A percentile compares a stretch with the other conserved stretches of the same genome.
Evolutionary conservation across 2,329 filamentous ascomycete species (phyloP).

Genomic region (Fusarium sp.): DNA sequence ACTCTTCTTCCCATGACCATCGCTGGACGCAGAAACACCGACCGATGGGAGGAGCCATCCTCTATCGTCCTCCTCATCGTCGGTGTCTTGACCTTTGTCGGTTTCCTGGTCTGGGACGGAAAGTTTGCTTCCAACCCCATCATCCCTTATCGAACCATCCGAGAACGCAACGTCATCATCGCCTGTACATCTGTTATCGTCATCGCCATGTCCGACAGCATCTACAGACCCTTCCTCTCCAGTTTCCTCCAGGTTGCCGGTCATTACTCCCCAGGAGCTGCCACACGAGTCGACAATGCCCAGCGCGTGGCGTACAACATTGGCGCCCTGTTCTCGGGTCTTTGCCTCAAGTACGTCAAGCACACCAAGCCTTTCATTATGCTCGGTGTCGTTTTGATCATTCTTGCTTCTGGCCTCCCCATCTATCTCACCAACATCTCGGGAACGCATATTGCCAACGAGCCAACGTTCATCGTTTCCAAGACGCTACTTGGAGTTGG

Average conservation of each 20-base stretch:
- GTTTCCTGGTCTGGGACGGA: constrained; percentile 25
- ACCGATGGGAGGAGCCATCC: constrained; percentile 23
- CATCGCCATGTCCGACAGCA: constrained; percentile 34
- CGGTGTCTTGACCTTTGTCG: constrained; percentile 17
- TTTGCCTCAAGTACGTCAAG: constrained; percentile 26
- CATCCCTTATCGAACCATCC: constrained; percentile 32
- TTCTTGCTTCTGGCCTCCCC: constrained; percentile 24
- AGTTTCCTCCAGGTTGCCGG: constrained; percentile 32
- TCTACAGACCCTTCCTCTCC: constrained; percentile 27
- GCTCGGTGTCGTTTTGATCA: constrained; percentile 21
- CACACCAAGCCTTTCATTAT: constrained; percentile 32
- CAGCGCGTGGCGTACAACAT: constrained; percentile 32
- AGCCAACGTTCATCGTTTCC: constrained; percentile 25
- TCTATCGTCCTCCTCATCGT: constrained; percentile 30
- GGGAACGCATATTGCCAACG: constrained; percentile 23
- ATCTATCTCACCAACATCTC: constrained; percentile 37
- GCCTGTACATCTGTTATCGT: constrained; percentile 26
- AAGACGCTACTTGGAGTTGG: constrained; percentile 32
- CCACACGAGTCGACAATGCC: constrained; percentile 26
- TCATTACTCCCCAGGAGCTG: constrained; percentile 26
- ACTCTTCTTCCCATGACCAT: constrained; percentile 31
- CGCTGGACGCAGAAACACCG: constrained; percentile 28
- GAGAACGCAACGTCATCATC: constrained; percentile 31
- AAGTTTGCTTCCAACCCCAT: constrained; percentile 23
- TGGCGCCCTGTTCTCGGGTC: constrained; percentile 3